A percentile compares a stretch with the other conserved stretches of the same genome.
phyloP scores from a whole-genome alignment of 768 basidiomycete species.

The Calocybe indica region DNA sequence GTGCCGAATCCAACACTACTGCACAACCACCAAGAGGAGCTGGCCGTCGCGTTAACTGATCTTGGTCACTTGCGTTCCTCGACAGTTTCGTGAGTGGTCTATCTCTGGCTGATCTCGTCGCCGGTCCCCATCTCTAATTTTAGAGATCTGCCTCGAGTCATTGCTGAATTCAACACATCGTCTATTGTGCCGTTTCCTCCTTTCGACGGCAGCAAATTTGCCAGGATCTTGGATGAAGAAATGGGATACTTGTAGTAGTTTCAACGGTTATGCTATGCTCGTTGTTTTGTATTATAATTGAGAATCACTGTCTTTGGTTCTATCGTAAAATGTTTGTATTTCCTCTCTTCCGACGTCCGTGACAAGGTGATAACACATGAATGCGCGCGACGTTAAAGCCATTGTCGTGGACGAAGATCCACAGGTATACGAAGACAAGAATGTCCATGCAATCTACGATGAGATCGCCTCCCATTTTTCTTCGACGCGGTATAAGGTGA shows the following conservation, averaged over 20 bases:
- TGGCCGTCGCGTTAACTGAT: constrained; percentile 62
- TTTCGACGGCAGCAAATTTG: constrained; percentile 64
- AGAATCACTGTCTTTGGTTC: background rate
- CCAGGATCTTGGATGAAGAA: constrained; percentile 64
- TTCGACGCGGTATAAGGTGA: constrained; percentile 82
- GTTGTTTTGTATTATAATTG: background rate
- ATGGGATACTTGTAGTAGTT: constrained; percentile 53
- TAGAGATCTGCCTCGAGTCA: constrained; percentile 52
- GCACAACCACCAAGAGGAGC: constrained; percentile 90
- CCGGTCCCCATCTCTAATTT: background rate
- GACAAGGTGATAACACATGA: constrained; percentile 12
- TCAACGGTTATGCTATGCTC: background rate
- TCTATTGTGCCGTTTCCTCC: constrained; percentile 55
- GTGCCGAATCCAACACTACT: constrained; percentile 86
- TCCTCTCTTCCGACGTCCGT: constrained; percentile 4
- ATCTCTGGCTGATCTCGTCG: background rate
- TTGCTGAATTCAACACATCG: constrained; percentile 41
- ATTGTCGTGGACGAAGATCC: constrained; percentile 43
- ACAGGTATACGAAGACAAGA: constrained; percentile 57
- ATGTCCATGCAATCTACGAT: constrained; percentile 84
- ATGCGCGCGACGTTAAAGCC: constrained; percentile 23
- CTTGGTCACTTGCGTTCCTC: constrained; percentile 55
- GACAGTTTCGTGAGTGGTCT: constrained; percentile 51
- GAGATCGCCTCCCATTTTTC: constrained; percentile 85
- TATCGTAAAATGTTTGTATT: constrained; percentile 16